Conservation (phyloP, 176 grass and related monocot species). For the Aegilops tauschii region DNA sequence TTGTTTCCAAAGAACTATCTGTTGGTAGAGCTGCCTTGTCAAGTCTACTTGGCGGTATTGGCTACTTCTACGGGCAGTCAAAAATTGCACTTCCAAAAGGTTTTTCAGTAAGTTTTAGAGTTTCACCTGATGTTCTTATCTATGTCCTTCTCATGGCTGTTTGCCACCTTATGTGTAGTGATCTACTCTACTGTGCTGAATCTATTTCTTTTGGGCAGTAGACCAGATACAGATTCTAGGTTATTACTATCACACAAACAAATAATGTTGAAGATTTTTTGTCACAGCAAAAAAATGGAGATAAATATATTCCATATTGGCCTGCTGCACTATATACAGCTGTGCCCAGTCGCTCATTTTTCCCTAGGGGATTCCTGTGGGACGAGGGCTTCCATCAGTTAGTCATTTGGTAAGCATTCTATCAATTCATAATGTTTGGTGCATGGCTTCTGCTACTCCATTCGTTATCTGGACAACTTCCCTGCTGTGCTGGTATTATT, state of each 20-base stretch:
- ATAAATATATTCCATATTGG: constrained; percentile 93
- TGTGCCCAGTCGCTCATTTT: constrained; percentile 95
- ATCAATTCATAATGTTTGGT: constrained; percentile 18
- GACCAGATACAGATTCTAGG: constrained; percentile 5
- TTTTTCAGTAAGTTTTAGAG: constrained; percentile 75
- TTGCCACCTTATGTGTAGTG: constrained; percentile 4
- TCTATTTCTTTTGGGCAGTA: constrained; percentile 5
- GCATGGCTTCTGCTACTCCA: background rate
- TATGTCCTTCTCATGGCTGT: constrained; percentile 8
- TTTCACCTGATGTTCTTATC: constrained; percentile 28
- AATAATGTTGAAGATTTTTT: constrained; percentile 34
- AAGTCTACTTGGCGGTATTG: constrained; percentile 88
- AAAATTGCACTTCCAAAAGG: constrained; percentile 87
- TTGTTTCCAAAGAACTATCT: constrained; percentile 49
- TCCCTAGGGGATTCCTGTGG: constrained; percentile 96
- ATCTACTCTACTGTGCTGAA: background rate
- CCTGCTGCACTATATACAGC: constrained; percentile 85
- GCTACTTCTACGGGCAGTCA: constrained; percentile 95
- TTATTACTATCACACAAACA: background rate
- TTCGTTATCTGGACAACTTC: constrained; percentile 14
- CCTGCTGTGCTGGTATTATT: constrained; percentile 14
- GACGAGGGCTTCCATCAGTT: constrained; percentile 98
- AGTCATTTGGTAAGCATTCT: constrained; percentile 64
- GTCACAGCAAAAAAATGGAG: constrained; percentile 82
- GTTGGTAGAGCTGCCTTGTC: constrained; percentile 81